Percentiles rank a stretch among this genome's conserved stretches.
phyloP scores from a whole-genome alignment of 345 rosid genomes.

The Gossypium raimondii region DNA sequence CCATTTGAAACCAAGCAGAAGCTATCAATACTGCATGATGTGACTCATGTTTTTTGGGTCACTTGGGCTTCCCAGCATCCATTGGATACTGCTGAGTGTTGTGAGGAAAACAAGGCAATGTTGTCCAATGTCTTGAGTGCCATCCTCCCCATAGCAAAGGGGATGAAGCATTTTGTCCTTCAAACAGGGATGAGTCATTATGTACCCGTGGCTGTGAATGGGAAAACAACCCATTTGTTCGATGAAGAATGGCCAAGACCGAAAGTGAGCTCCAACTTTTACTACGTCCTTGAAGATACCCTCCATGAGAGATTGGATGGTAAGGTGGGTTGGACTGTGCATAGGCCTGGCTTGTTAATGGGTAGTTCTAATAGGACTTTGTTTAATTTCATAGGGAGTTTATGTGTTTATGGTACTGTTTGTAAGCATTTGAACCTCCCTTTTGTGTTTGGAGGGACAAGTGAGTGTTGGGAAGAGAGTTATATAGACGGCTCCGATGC shows the following conservation, averaged over 20 bases:
- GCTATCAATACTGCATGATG: conserved; percentile 40
- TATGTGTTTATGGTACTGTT: conserved; percentile 67
- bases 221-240: conserved; percentile 24
- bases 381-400: conserved; percentile 71
- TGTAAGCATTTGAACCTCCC: conserved; percentile 65
- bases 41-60: conserved; percentile 80
- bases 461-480: conserved; percentile 80
- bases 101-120: conserved; percentile 67
- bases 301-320: conserved; percentile 49
- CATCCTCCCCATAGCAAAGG: conserved; percentile 44
- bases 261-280: conserved; percentile 39
- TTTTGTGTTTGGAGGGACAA: conserved; percentile 82
- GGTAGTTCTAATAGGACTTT: conserved; percentile 63
- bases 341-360: conserved; percentile 74
- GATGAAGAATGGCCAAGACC: conserved; percentile 63
- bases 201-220: conserved; percentile 37
- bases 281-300: conserved; percentile 72
- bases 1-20: conserved; percentile 45
- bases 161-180: conserved; percentile 66
- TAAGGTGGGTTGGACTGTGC: conserved; percentile 62
- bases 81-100: conserved; percentile 53
- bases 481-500: conserved; percentile 74
- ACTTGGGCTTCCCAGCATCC: conserved; percentile 74
- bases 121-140: conserved; percentile 58
- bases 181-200: conserved; percentile 93